A percentile compares a stretch with the other conserved stretches of the same genome.
Conservation (phyloP, 306 rosid genomes). For the Castanopsis chinensis region DNA sequence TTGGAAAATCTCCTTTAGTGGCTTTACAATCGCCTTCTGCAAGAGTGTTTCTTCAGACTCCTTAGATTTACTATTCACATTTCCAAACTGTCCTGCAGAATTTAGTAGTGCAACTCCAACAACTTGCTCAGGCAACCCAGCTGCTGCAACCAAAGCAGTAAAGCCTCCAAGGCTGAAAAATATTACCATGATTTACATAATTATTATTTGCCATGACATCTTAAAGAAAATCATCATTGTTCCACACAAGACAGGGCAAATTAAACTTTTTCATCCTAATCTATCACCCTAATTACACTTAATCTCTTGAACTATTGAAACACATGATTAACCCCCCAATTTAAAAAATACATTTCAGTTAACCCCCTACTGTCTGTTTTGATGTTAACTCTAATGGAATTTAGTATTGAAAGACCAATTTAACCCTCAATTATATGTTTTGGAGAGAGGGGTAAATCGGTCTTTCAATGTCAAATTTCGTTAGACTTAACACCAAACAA, state of each 20-base stretch:
- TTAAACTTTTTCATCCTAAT: too few relatives aligned
- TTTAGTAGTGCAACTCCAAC: conserved; percentile 77
- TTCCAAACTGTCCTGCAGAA: conserved; percentile 90
- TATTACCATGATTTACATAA: conserved; percentile 13
- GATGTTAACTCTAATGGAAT: too few relatives aligned
- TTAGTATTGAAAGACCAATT: too few relatives aligned
- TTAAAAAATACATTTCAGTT: too few relatives aligned
- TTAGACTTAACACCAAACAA: too few relatives aligned
- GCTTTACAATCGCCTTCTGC: conserved; percentile 62
- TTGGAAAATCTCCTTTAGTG: conserved; percentile 80
- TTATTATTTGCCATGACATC: background rate
- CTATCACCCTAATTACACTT: too few relatives aligned
- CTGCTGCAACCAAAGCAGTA: conserved; percentile 83
- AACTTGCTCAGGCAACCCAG: conserved; percentile 65
- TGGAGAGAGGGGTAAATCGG: too few relatives aligned
- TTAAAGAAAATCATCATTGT: background rate
- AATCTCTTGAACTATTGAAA: too few relatives aligned
- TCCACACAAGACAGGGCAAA: background rate
- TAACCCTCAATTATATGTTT: too few relatives aligned
- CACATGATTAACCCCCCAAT: too few relatives aligned
- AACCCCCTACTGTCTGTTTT: too few relatives aligned
- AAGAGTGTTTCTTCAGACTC: conserved; percentile 60
- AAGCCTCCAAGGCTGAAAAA: conserved; percentile 95
- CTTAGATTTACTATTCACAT: conserved; percentile 37
- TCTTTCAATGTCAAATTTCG: too few relatives aligned